Conservation (phyloP, 331 rosid species). For the Malus hybrid region DNA sequence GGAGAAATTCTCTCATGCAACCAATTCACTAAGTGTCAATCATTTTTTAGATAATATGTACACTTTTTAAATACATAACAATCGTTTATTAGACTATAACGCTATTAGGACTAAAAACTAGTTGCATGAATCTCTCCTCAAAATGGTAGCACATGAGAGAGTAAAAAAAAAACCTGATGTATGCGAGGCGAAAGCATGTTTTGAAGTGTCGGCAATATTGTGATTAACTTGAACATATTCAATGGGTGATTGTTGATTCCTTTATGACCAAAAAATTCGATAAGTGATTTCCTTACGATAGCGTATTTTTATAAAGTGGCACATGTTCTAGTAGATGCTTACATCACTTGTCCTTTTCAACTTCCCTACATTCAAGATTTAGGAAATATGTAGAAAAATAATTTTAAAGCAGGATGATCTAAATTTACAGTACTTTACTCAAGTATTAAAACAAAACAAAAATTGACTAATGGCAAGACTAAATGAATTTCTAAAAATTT, state of each 20-base stretch:
- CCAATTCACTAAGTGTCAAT: no score
- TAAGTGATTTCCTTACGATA: neutral
- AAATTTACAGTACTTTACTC: neutral
- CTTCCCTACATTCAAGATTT: neutral
- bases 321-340: neutral
- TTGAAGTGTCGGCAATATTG: neutral
- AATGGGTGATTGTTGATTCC: neutral
- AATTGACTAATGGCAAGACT: neutral
- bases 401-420: neutral
- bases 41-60: no score
- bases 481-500: neutral
- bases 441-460: neutral
- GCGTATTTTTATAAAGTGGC: neutral
- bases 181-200: neutral
- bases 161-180: no score
- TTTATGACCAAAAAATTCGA: neutral
- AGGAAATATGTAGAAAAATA: neutral
- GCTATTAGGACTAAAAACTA: neutral
- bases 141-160: neutral
- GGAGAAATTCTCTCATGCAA: neutral
- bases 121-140: neutral
- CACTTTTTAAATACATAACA: no score
- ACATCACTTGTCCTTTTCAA: conserved; percentile 9
- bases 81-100: neutral
- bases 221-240: neutral